A percentile compares a stretch with the other conserved stretches of the same genome.
Conservation (phyloP, 129 eudicot genomes). For the Lactuca saligna region DNA sequence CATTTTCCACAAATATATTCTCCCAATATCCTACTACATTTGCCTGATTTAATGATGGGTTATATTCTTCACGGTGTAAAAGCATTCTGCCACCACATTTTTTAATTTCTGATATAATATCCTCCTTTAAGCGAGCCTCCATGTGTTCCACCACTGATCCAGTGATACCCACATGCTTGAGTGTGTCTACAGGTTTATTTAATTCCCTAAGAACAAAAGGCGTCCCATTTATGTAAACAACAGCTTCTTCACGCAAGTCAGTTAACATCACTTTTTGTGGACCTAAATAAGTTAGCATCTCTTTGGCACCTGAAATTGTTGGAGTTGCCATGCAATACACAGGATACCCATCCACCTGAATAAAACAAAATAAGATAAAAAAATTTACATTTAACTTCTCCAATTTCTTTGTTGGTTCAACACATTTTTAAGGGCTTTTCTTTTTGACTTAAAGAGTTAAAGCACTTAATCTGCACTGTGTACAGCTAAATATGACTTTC, state of each 20-base stretch:
- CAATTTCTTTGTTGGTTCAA: conserved; percentile 12
- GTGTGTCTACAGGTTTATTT: conserved; percentile 92
- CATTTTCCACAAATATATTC: conserved; percentile 75
- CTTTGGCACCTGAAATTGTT: conserved; percentile 86
- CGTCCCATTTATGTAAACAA: conserved; percentile 85
- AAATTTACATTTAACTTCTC: background rate
- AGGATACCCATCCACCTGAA: conserved; percentile 88
- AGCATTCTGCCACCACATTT: conserved; percentile 92
- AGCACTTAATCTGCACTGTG: too few relatives aligned
- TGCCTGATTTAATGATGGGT: conserved; percentile 60
- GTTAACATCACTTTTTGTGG: conserved; percentile 65
- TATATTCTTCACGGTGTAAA: conserved; percentile 94
- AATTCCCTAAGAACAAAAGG: conserved; percentile 96
- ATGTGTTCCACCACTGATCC: conserved; percentile 95
- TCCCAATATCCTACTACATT: conserved; percentile 97
- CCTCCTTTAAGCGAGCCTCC: conserved; percentile 94
- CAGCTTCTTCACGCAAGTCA: conserved; percentile 92
- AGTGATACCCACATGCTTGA: conserved; percentile 90
- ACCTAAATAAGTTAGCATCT: conserved; percentile 71
- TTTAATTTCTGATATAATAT: conserved; percentile 72
- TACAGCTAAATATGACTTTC: too few relatives aligned
- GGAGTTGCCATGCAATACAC: conserved; percentile 99
- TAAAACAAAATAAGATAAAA: background rate
- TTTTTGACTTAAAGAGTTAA: too few relatives aligned
- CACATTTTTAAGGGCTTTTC: background rate